These are phyloP conservation scores for Parsonsia alboflavescens DNA, from an alignment of 257 asterid species.

Conservation along the genomic window DNA sequence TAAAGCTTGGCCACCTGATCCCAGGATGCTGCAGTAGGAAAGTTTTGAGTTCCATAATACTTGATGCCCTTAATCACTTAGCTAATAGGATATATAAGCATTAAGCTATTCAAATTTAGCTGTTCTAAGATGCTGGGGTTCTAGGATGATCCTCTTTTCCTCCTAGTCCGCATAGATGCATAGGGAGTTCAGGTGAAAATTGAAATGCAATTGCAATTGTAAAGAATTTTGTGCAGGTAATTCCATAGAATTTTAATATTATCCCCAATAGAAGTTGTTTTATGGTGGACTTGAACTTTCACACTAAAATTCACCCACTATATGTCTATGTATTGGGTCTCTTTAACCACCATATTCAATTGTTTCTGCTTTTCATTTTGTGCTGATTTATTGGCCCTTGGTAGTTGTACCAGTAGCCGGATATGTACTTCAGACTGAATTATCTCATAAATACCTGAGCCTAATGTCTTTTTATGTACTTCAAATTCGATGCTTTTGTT, in stretches of 20 bases:
- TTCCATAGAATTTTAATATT: not conserved
- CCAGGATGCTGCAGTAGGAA: not conserved
- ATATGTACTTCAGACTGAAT: not conserved
- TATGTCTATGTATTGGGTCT: not conserved
- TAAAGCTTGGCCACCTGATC: not conserved
- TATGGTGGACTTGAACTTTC: not conserved
- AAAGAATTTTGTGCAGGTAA: not conserved
- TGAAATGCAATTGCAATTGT: not conserved
- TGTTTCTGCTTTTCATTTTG: not conserved
- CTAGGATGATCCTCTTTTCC: not conserved
- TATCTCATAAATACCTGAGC: not conserved
- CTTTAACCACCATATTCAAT: not conserved
- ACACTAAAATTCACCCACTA: not conserved
- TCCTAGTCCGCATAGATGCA: not conserved
- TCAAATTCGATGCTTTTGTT: not conserved
- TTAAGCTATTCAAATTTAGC: not conserved
- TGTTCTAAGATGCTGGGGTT: not conserved
- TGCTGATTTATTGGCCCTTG: not conserved
- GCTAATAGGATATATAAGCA: not conserved
- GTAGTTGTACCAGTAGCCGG: too few relatives aligned
- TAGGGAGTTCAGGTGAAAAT: not conserved
- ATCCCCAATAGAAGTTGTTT: not conserved
- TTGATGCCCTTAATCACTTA: not conserved
- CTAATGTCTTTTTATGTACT: not conserved
- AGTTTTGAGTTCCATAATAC: not conserved